Percentiles rank a stretch among this genome's conserved stretches.
phyloP scores from a whole-genome alignment of 352 stramenopile species.

The Globisporangium canariense region DNA sequence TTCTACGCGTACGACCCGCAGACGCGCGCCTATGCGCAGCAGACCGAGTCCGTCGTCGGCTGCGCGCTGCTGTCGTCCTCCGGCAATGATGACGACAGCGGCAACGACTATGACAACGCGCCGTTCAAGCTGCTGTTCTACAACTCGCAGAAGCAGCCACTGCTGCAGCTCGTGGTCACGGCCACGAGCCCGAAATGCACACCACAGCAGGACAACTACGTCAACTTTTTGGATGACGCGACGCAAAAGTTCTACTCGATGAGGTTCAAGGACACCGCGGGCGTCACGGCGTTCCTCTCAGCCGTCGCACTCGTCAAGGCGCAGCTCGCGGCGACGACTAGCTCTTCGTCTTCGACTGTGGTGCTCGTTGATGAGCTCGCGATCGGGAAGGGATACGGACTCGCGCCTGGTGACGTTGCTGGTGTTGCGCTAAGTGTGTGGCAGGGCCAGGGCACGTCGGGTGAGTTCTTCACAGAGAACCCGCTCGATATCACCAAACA shows the following conservation, averaged over 20 bases:
- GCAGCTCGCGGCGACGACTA: constrained; percentile 31
- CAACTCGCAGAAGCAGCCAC: constrained; percentile 61
- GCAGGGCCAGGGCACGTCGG: constrained; percentile 24
- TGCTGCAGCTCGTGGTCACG: constrained; percentile 45
- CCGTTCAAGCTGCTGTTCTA: constrained; percentile 70
- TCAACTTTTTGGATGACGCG: constrained; percentile 55
- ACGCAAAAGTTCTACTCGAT: constrained; percentile 66
- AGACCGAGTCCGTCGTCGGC: constrained; percentile 59
- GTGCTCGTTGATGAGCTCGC: constrained; percentile 51
- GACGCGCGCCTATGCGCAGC: constrained; percentile 46
- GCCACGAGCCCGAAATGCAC: constrained; percentile 34
- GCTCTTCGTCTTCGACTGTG: not conserved
- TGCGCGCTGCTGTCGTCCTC: constrained; percentile 43
- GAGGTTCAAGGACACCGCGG: constrained; percentile 58
- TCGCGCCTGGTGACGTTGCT: constrained; percentile 44
- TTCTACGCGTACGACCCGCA: constrained; percentile 61
- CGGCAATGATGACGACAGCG: not conserved
- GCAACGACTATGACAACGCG: constrained; percentile 2
- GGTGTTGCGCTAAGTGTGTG: constrained; percentile 53
- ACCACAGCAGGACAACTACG: constrained; percentile 70
- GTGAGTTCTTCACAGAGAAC: constrained; percentile 50
- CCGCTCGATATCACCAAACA: constrained; percentile 45
- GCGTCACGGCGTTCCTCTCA: constrained; percentile 37
- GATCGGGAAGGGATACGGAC: constrained; percentile 19
- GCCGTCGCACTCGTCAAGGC: constrained; percentile 53